phyloP scores from a whole-genome alignment of 345 rosid genomes.

The Alliaria petiolata region DNA sequence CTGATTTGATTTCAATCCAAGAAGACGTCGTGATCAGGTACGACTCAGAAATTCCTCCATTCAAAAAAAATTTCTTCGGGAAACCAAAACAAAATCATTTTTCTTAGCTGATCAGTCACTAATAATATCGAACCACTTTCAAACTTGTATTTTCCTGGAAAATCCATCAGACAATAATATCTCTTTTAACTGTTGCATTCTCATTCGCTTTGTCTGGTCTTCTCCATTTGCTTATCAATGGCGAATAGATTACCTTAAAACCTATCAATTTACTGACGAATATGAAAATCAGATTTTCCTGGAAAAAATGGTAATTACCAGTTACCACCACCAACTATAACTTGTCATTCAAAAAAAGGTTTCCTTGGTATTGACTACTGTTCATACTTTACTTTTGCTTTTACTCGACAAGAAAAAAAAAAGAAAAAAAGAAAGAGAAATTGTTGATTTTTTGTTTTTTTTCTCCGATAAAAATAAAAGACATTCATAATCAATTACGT shows the following conservation, averaged over 20 bases:
- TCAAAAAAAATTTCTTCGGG: too few relatives aligned
- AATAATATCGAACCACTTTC: background rate
- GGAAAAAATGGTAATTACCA: too few relatives aligned
- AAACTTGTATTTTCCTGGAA: background rate
- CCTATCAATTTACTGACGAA: too few relatives aligned
- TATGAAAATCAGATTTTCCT: too few relatives aligned
- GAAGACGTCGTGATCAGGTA: conserved; percentile 22
- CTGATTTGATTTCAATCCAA: background rate
- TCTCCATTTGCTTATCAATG: background rate
- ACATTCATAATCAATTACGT: conserved; percentile 11
- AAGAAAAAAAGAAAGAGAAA: background rate
- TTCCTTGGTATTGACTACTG: conserved; percentile 16
- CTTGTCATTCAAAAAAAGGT: too few relatives aligned
- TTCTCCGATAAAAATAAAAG: background rate
- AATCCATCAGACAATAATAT: too few relatives aligned
- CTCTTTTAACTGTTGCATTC: conserved; percentile 1
- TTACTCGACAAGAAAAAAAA: conserved; percentile 9
- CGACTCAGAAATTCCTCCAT: background rate
- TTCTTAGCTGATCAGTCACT: too few relatives aligned
- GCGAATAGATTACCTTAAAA: background rate
- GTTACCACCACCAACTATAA: too few relatives aligned
- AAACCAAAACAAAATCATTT: too few relatives aligned
- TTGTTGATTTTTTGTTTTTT: too few relatives aligned
- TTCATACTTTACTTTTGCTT: conserved; percentile 34
- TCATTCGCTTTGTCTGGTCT: background rate